A percentile compares a stretch with the other conserved stretches of the same genome.
Evolutionary conservation across 2,329 filamentous ascomycete species (phyloP).

Genomic region (Ustulina deusta): DNA sequence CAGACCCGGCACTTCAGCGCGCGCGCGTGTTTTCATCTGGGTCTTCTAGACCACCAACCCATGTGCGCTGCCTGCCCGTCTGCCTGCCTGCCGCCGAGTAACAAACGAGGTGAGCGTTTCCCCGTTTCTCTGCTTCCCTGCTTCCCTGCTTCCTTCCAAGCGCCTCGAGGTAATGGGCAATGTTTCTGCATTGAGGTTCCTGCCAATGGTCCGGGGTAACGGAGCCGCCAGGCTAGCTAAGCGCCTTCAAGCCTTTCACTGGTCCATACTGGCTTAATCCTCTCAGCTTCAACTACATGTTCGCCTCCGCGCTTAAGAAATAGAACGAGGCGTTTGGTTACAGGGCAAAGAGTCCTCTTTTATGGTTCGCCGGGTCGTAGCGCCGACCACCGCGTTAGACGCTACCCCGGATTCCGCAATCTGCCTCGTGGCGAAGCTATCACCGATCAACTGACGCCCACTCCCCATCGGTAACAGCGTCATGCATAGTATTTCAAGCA

Average conservation of each 20-base stretch:
- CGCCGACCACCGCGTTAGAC: slow-evolving; percentile 15
- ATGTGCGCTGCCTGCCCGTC: not conserved
- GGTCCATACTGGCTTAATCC: slow-evolving; percentile 32
- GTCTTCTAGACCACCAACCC: slow-evolving; percentile 13
- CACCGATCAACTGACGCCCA: slow-evolving; percentile 6
- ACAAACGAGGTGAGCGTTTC: slow-evolving; percentile 22
- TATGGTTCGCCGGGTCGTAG: slow-evolving; percentile 15
- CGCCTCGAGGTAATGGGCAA: slow-evolving; percentile 30
- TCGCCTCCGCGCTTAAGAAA: slow-evolving; percentile 42
- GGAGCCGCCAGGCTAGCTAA: slow-evolving; percentile 45
- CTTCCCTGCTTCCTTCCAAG: slow-evolving; percentile 26
- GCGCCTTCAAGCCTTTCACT: slow-evolving; percentile 41
- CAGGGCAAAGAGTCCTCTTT: slow-evolving; percentile 25
- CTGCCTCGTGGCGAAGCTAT: slow-evolving; percentile 23
- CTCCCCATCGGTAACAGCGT: slow-evolving; percentile 7
- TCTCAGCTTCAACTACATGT: slow-evolving; percentile 33
- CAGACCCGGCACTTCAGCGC: slow-evolving; percentile 26
- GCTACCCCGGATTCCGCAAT: slow-evolving; percentile 25
- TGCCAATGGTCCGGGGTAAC: slow-evolving; percentile 40
- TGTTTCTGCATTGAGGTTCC: slow-evolving; percentile 17
- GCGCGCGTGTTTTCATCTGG: slow-evolving; percentile 19
- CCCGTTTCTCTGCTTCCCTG: slow-evolving; percentile 32
- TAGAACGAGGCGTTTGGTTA: slow-evolving; percentile 30
- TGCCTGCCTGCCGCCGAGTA: slow-evolving; percentile 26
- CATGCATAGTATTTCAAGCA: slow-evolving; percentile 12